Evolutionary conservation across 148 eudicot genomes (phyloP).

Genomic region (Arctostaphylos glauca): DNA sequence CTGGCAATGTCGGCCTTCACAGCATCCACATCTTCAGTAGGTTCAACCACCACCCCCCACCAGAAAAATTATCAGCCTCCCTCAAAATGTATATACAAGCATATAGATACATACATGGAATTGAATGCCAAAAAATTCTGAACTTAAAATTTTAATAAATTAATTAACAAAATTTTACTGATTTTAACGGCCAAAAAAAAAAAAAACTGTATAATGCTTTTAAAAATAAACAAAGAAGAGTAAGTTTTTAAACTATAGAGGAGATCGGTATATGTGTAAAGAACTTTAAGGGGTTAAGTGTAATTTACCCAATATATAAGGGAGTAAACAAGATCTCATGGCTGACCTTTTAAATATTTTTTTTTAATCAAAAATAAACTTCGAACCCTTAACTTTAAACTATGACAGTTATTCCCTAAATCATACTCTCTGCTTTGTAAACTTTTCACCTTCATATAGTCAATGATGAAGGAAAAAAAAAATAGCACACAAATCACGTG

Average conservation of each 20-base stretch:
- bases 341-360: background rate
- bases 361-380: background rate
- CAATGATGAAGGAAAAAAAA: background rate
- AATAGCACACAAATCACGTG: background rate
- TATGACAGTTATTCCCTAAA: background rate
- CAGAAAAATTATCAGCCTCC: background rate
- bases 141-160: too few relatives aligned
- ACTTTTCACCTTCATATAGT: background rate
- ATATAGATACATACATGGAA: background rate
- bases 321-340: background rate
- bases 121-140: too few relatives aligned
- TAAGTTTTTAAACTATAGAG: too few relatives aligned
- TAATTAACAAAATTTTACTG: too few relatives aligned
- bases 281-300: too few relatives aligned
- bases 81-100: background rate
- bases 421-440: background rate
- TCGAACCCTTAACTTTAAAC: background rate
- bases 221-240: too few relatives aligned
- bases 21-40: conserved; percentile 59
- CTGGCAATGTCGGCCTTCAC: conserved; percentile 58
- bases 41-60: conserved; percentile 22
- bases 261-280: too few relatives aligned
- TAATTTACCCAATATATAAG: too few relatives aligned
- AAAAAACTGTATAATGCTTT: too few relatives aligned
- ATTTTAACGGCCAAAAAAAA: too few relatives aligned